These are phyloP conservation scores for Biscutella auriculata DNA, from an alignment of 441 rosid species.

Conservation along the genomic window DNA sequence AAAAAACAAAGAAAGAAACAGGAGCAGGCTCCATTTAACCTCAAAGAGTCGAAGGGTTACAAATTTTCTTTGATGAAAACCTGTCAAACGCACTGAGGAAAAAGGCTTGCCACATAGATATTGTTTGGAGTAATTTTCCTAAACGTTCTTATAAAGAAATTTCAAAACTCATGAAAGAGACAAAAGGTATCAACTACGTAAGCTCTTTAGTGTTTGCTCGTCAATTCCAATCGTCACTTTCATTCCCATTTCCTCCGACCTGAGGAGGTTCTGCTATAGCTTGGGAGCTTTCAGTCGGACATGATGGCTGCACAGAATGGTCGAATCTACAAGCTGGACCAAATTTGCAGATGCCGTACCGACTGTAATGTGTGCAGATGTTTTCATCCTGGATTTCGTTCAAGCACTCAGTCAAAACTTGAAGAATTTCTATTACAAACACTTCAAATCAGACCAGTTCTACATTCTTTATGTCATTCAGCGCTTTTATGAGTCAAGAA, in stretches of 20 bases:
- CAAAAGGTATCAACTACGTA: neutral
- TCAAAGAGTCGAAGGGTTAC: conserved; percentile 5
- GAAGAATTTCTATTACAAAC: neutral
- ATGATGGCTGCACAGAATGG: conserved; percentile 36
- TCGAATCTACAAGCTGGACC: conserved; percentile 90
- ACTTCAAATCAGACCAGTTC: neutral
- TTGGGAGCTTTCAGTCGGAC: conserved; percentile 3
- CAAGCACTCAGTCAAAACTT: neutral
- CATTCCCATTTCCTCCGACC: conserved; percentile 9
- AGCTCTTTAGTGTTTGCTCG: neutral
- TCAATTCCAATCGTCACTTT: conserved; percentile 19
- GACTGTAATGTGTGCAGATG: conserved; percentile 69
- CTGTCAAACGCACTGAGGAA: conserved; percentile 5
- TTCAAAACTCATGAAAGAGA: conserved; percentile 12
- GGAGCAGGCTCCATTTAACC: conserved; percentile 19
- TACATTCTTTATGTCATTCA: neutral
- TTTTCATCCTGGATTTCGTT: conserved; percentile 47
- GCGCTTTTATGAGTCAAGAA: neutral
- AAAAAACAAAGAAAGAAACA: neutral
- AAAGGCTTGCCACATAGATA: conserved; percentile 17
- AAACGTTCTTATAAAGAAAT: neutral
- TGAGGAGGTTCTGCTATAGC: conserved; percentile 8
- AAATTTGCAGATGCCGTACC: conserved; percentile 86
- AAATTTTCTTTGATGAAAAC: neutral
- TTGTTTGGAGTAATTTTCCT: neutral